Base-by-base conservation (phyloP, 176 grass and related monocot genomes). In the Bothriochloa decipiens region DNA sequence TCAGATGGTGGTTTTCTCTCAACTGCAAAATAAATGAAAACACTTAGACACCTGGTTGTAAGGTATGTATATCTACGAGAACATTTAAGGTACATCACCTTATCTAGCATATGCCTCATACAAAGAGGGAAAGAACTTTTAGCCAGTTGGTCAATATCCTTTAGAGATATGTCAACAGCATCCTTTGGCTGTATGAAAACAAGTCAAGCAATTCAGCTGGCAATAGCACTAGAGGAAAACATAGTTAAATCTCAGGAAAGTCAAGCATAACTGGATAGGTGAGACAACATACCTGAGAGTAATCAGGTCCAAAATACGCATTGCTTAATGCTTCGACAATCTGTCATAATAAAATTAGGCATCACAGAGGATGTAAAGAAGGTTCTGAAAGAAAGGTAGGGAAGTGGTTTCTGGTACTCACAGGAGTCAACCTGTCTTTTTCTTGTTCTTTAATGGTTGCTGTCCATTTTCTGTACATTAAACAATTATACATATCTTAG, bases 1-100 rank as follows among this genome's bases (percentile, higher is more conserved):
- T 99, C 69, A 99, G 75, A 96, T 99, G 96, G 86, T 99, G 96
- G 78, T 92, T 89, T 86, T 99, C 96, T 89, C 81, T 96, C 87
- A 99, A 70, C 96, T 99, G 58, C 67, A 92, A 65, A 60, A 69
- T 12, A 74, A 68, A 74, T 86, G 22, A 20, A 87, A 87, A 73
- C 55, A 89, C 42, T 84, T 66, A 70, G 29, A 66, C 52, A 49
- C 36, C 22, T 61, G 53, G 60, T 55, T 77, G 86, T 36, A 85
- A 85, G 68, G 76, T 57, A 75, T 85, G 68, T 42, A 76, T 75
- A 89, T 50, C 27, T 40, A 85, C 8, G 39, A 20, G 29, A 87
- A 72, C 6, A 74, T 82, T 81, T 69, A 74, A 79, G 49, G 69
- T 73, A 50, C 43, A 42, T 86, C 70, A 93, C 93, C 93, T 96